Evolutionary conservation across 192 early-diverging fungal genomes (phyloP).

Genomic region (Entomortierella chlamydospora): DNA sequence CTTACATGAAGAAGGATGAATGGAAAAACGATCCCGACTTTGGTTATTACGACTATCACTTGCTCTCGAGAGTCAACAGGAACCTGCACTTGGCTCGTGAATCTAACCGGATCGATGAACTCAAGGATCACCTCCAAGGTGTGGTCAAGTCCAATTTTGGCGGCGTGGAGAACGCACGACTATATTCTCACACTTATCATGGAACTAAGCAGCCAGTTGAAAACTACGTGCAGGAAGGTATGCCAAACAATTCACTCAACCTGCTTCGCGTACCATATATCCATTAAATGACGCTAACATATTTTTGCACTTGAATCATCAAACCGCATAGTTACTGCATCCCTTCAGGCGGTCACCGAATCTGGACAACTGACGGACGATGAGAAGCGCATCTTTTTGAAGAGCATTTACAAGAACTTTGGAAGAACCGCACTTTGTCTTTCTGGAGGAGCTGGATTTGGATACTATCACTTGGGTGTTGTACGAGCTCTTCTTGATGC

Average conservation of each 20-base stretch:
- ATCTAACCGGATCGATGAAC: conserved; percentile 47
- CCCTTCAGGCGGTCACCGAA: conserved; percentile 51
- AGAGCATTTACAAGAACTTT: conserved; percentile 71
- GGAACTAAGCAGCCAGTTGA: conserved; percentile 82
- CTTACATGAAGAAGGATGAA: conserved; percentile 72
- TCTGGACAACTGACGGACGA: conserved; percentile 52
- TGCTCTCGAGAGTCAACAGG: conserved; percentile 70
- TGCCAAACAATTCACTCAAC: neutral
- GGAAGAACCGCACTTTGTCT: conserved; percentile 83
- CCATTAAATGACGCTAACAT: neutral
- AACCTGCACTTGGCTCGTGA: conserved; percentile 55
- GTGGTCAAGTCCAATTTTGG: conserved; percentile 83
- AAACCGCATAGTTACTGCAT: conserved; percentile 56
- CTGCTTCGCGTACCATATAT: neutral
- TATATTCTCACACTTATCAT: conserved; percentile 79
- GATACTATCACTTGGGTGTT: conserved; percentile 80
- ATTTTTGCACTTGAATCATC: neutral
- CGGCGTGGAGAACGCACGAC: conserved; percentile 77
- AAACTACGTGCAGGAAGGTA: conserved; percentile 74
- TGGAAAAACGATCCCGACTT: conserved; percentile 73
- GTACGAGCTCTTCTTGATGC: conserved; percentile 77
- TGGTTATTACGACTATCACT: conserved; percentile 72
- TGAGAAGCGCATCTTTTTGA: conserved; percentile 75
- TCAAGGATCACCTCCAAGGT: conserved; percentile 65
- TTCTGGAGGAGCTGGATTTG: conserved; percentile 80